Evolutionary conservation across 2,329 filamentous ascomycete species (phyloP), one percentile per base, ranked within the genome.

Genomic region (Colletotrichum camelliae): DNA sequence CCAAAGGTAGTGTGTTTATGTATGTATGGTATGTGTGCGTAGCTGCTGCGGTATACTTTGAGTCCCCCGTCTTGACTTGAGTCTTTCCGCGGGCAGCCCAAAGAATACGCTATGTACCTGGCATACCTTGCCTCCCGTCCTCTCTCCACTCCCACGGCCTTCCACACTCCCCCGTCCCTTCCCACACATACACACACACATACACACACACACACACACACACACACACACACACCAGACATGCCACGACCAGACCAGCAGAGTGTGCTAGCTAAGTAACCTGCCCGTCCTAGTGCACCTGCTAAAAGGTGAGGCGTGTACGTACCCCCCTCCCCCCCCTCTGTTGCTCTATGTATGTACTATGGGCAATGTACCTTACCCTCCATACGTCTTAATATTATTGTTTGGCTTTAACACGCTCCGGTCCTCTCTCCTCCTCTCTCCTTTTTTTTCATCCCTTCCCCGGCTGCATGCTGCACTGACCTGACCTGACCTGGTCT

Each of bases 341-440:
- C 55, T 29, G 16, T 21, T 48, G 43, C 18, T 48, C n/a, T n/a
- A 48, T 48, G 43, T 58, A 48, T 48, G 43, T 48, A 48, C 43
- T 21, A 33, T 64, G 62, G 35, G 71, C 67, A 72, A 58, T 65
- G 31, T 73, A 62, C 70, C 72, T 55, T 69, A 64, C 70, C 73
- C 58, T 73, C 70, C 64, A 67, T 76, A 69, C 70, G 58, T 67
- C 64, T 74, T 66, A 74, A 69, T 68, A 73, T 76, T 76, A 69
- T 74, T 76, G 74, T 76, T 75, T 74, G 70, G 74, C 74, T 76
- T 76, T 69, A 76, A 76, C 74, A 64, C 68, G 65, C 74, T 76
- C 74, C 74, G 65, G 74, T 76, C 70, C 74, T 58, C 27, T 61
- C 29, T 29, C 29, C 29, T 29, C 29, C 27, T 33, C 58, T 61